These are phyloP conservation scores for Aspergillus intermedius DNA, from an alignment of 2,329 filamentous ascomycete species.

Conservation along the genomic window DNA sequence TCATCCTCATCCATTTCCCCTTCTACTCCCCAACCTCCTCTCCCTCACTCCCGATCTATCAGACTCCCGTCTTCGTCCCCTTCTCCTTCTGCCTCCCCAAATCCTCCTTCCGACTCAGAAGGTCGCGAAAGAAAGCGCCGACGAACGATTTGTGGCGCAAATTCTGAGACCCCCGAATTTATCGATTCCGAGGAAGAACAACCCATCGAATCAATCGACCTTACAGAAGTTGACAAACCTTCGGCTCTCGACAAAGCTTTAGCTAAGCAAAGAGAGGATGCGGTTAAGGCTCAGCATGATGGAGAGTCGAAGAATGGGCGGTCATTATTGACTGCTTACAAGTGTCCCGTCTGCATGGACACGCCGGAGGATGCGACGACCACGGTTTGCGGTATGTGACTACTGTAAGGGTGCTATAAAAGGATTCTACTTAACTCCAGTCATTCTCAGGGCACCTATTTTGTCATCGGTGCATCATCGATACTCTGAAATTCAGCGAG, in stretches of 20 bases:
- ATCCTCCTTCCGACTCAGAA: background rate
- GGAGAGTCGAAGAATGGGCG: slow-evolving; percentile 22
- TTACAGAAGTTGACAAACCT: slow-evolving; percentile 41
- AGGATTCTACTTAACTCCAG: slow-evolving; percentile 4
- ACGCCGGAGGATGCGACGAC: slow-evolving; percentile 53
- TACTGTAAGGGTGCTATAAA: background rate
- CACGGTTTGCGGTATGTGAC: slow-evolving; percentile 52
- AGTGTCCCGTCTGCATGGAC: slow-evolving; percentile 61
- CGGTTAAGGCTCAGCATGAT: slow-evolving; percentile 41
- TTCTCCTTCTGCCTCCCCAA: background rate
- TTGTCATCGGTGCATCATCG: slow-evolving; percentile 57
- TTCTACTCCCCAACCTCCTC: too few relatives aligned
- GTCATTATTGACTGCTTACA: slow-evolving; percentile 43
- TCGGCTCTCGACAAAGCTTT: slow-evolving; percentile 38
- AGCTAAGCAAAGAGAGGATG: slow-evolving; percentile 49
- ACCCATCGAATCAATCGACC: slow-evolving; percentile 45
- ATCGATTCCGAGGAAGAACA: slow-evolving; percentile 6
- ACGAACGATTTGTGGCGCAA: background rate
- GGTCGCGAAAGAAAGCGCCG: slow-evolving; percentile 11
- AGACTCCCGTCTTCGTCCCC: background rate
- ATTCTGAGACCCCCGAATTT: too few relatives aligned
- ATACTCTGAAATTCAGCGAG: slow-evolving; percentile 53
- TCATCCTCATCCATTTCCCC: too few relatives aligned
- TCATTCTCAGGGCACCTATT: slow-evolving; percentile 51
- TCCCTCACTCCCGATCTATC: too few relatives aligned